phyloP scores from a whole-genome alignment of 805 yeast species.

The Kregervanrija fluxuum region DNA sequence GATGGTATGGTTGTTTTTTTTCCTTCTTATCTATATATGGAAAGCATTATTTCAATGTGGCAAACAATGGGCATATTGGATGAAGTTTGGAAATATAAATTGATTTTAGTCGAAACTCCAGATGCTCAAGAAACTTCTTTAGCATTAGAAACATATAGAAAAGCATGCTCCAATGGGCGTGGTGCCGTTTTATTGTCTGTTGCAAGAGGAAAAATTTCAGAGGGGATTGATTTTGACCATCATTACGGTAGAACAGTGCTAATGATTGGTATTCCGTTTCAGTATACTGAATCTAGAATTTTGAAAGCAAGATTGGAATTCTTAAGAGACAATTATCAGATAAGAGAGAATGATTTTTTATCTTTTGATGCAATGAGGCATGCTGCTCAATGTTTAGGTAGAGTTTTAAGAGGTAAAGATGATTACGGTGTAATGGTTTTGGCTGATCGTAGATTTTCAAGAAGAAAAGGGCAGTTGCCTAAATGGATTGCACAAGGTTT shows the following conservation, averaged over 20 bases:
- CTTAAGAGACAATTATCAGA: constrained; percentile 85
- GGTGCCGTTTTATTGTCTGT: constrained; percentile 96
- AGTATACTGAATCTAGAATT: constrained; percentile 94
- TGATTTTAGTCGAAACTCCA: constrained; percentile 94
- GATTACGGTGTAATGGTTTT: constrained; percentile 98
- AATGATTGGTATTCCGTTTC: constrained; percentile 99
- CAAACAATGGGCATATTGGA: constrained; percentile 97
- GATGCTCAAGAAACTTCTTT: constrained; percentile 97
- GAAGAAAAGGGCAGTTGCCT: constrained; percentile 83
- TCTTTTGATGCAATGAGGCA: constrained; percentile 99
- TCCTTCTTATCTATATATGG: constrained; percentile 97
- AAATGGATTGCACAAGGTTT: constrained; percentile 96
- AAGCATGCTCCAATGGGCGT: constrained; percentile 95
- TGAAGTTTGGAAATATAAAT: constrained; percentile 96
- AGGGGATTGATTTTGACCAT: constrained; percentile 98
- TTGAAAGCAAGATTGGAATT: constrained; percentile 92
- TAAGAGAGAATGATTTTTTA: constrained; percentile 86
- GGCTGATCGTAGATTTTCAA: constrained; percentile 88
- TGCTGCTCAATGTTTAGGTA: constrained; percentile 97
- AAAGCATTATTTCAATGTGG: constrained; percentile 97
- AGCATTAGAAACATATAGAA: constrained; percentile 90
- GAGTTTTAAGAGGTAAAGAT: constrained; percentile 95
- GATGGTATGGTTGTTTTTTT: constrained; percentile 98
- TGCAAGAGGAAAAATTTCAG: constrained; percentile 98
- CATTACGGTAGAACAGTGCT: constrained; percentile 96